These are phyloP conservation scores for Arctostaphylos glauca DNA, from an alignment of 148 eudicot genomes.

Conservation along the genomic window DNA sequence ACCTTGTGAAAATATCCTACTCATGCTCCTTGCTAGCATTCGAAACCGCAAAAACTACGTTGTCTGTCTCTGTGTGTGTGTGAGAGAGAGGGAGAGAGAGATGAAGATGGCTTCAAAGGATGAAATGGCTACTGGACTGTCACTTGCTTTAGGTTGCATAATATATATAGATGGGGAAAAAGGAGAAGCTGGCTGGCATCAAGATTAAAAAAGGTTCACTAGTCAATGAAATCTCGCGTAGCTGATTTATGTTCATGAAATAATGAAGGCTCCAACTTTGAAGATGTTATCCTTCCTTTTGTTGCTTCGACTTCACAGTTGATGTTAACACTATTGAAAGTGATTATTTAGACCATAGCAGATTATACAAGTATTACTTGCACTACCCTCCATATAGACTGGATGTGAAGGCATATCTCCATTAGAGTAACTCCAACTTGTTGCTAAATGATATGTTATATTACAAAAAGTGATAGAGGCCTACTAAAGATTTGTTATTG, in stretches of 20 bases:
- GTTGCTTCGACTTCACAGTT: neutral
- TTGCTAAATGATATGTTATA: neutral
- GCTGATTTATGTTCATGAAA: neutral
- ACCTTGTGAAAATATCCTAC: constrained; percentile 1
- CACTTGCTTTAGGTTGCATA: neutral
- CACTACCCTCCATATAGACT: neutral
- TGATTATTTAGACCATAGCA: neutral
- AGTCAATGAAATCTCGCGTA: neutral
- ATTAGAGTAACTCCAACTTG: neutral
- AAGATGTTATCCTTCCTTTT: neutral
- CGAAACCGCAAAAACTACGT: too few species aligned
- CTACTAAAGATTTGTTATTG: neutral
- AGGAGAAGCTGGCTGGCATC: neutral
- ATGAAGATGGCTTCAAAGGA: neutral
- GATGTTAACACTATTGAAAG: neutral
- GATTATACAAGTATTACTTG: neutral
- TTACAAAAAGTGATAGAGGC: neutral
- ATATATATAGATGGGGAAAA: neutral
- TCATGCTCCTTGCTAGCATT: neutral
- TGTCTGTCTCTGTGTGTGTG: neutral
- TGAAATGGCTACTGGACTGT: neutral
- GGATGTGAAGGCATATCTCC: constrained; percentile 1
- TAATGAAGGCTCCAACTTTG: too few species aligned
- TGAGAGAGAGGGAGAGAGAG: neutral
- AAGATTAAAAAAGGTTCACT: neutral